Percentiles rank a stretch among this genome's conserved stretches.
Evolutionary conservation across 2,329 filamentous ascomycete genomes (phyloP).

Genomic region (Penicillium sp.): DNA sequence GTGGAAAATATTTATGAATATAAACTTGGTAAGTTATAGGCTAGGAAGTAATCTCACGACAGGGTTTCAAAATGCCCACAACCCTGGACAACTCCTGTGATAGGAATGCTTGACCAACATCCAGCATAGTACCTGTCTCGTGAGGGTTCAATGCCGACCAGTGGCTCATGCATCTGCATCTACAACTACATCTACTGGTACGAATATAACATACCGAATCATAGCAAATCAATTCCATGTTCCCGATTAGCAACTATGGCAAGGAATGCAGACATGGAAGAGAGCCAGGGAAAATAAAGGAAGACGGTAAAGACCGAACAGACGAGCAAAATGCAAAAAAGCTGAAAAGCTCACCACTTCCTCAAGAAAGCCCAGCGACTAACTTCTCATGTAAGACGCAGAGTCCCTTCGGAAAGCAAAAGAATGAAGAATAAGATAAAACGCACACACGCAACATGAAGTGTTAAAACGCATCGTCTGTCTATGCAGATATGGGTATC

Average conservation of each 20-base stretch:
- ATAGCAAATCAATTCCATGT: constrained; percentile 16
- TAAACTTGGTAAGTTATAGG: too few species aligned
- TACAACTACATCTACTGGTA: not conserved
- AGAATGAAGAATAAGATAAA: constrained; percentile 10
- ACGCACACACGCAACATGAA: constrained; percentile 15
- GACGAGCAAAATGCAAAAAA: constrained; percentile 11
- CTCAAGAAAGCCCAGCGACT: constrained; percentile 6
- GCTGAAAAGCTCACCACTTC: constrained; percentile 15
- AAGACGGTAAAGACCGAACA: constrained; percentile 24
- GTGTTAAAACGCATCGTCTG: constrained; percentile 30
- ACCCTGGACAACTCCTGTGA: too few species aligned
- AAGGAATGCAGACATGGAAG: constrained; percentile 4
- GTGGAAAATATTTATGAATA: too few species aligned
- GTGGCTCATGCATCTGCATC: too few species aligned
- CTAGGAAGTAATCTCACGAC: too few species aligned
- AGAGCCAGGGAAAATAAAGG: constrained; percentile 10
- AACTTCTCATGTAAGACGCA: constrained; percentile 5
- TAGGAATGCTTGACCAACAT: too few species aligned
- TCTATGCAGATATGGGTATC: constrained; percentile 47
- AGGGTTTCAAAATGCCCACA: too few species aligned
- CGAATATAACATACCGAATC: not conserved
- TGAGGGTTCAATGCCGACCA: too few species aligned
- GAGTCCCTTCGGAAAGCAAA: constrained; percentile 12
- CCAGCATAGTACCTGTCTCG: too few species aligned
- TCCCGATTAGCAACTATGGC: constrained; percentile 16